Conservation (phyloP, 164 flowering plant genomes). For the Aristolochia fimbriata region DNA sequence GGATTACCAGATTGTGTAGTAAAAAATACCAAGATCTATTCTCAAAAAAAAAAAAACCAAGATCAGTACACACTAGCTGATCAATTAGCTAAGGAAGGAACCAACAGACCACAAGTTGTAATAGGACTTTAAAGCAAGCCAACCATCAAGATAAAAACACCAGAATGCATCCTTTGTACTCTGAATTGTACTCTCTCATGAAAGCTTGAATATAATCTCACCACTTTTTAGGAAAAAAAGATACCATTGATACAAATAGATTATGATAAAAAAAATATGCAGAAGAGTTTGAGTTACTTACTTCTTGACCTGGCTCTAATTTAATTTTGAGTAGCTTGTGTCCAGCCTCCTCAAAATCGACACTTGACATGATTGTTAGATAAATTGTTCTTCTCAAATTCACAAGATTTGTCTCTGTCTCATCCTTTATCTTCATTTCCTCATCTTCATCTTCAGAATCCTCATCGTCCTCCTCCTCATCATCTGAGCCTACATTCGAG, state of each 20-base stretch:
- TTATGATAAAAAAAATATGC: not conserved
- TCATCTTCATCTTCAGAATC: slow-evolving; percentile 51
- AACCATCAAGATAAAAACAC: too few species aligned
- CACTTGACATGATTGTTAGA: slow-evolving; percentile 96
- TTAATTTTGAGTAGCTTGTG: slow-evolving; percentile 88
- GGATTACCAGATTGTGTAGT: too few species aligned
- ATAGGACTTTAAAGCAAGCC: too few species aligned
- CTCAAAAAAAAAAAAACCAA: too few species aligned
- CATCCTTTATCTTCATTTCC: slow-evolving; percentile 72
- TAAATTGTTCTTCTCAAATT: slow-evolving; percentile 88
- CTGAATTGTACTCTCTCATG: too few species aligned
- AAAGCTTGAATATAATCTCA: too few species aligned
- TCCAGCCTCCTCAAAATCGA: slow-evolving; percentile 98
- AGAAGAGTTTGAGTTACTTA: slow-evolving; percentile 15
- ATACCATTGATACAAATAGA: not conserved
- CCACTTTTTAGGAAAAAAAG: too few species aligned
- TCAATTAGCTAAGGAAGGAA: too few species aligned
- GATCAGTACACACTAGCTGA: too few species aligned
- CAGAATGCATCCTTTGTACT: too few species aligned
- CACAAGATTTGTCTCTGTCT: slow-evolving; percentile 89
- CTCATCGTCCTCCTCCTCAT: slow-evolving; percentile 37
- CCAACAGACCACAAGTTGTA: too few species aligned
- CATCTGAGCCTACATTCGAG: slow-evolving; percentile 41
- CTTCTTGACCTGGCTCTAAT: slow-evolving; percentile 99
- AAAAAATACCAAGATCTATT: too few species aligned